phyloP scores from a whole-genome alignment of 345 rosid species.

The Citrus inodora region DNA sequence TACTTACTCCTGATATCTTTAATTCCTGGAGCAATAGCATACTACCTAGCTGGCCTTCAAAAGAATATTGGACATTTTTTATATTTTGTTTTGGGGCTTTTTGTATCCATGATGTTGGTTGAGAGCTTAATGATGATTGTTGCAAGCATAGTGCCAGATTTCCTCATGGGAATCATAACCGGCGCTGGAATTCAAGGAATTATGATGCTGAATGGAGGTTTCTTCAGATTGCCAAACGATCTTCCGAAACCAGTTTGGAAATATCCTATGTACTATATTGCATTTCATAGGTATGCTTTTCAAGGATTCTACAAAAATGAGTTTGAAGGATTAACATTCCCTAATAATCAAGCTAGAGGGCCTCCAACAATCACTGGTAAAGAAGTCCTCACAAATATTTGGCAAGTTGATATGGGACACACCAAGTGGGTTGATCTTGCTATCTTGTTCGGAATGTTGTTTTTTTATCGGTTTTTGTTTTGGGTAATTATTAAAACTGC shows the following conservation, averaged over 20 bases:
- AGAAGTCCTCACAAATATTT: slow-evolving; percentile 24
- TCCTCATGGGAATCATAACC: slow-evolving; percentile 51
- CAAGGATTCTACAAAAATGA: slow-evolving; percentile 33
- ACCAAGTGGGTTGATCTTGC: slow-evolving; percentile 34
- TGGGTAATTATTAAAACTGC: slow-evolving; percentile 16
- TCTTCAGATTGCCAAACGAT: slow-evolving; percentile 40
- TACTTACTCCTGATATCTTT: slow-evolving; percentile 34
- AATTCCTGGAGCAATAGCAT: slow-evolving; percentile 46
- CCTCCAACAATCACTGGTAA: slow-evolving; percentile 18
- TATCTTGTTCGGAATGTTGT: slow-evolving; percentile 30
- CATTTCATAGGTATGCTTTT: slow-evolving; percentile 24
- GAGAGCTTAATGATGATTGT: slow-evolving; percentile 62
- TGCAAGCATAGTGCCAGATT: slow-evolving; percentile 50
- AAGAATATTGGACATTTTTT: slow-evolving; percentile 32
- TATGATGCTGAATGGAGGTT: slow-evolving; percentile 49
- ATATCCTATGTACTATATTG: slow-evolving; percentile 44
- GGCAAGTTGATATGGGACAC: slow-evolving; percentile 33
- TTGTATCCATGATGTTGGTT: slow-evolving; percentile 36
- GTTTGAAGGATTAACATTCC: slow-evolving; percentile 32
- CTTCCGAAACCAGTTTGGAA: slow-evolving; percentile 44
- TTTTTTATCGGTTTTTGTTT: slow-evolving; percentile 26
- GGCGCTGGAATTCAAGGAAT: slow-evolving; percentile 54
- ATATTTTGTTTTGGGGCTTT: slow-evolving; percentile 35
- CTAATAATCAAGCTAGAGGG: slow-evolving; percentile 12
- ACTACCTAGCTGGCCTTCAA: slow-evolving; percentile 42